Percentiles rank a stretch among this genome's conserved stretches.
Conservation (phyloP, 2,329 filamentous ascomycete genomes). For the Monosporascus sp. region DNA sequence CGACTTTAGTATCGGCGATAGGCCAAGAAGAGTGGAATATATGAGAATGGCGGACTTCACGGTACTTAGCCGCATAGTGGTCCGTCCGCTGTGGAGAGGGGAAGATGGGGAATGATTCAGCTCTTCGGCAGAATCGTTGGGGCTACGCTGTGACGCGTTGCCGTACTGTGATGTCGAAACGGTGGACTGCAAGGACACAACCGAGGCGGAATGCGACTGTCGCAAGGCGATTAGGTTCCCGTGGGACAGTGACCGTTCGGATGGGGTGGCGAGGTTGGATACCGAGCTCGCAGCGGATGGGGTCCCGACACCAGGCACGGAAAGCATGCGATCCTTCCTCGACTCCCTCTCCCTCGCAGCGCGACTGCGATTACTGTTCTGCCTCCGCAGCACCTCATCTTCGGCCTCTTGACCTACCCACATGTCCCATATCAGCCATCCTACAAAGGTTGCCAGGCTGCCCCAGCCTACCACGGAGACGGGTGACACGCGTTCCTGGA, state of each 20-base stretch:
- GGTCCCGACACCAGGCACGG: constrained; percentile 17
- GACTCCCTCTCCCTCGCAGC: constrained; percentile 26
- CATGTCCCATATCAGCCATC: constrained; percentile 87
- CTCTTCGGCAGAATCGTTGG: constrained; percentile 28
- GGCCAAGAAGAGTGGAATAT: constrained; percentile 83
- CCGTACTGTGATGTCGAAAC: constrained; percentile 27
- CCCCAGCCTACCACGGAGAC: constrained; percentile 85
- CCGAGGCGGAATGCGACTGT: constrained; percentile 49
- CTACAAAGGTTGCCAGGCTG: constrained; percentile 74
- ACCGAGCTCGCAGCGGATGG: constrained; percentile 42
- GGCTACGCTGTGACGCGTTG: constrained; percentile 18
- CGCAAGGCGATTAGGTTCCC: constrained; percentile 27
- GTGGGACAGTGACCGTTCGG: constrained; percentile 22
- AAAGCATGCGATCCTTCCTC: constrained; percentile 20
- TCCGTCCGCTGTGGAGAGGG: constrained; percentile 33
- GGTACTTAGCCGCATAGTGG: constrained; percentile 61
- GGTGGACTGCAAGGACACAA: constrained; percentile 48
- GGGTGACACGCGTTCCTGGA: constrained; percentile 79
- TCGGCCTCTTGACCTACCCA: constrained; percentile 74
- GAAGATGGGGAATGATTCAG: constrained; percentile 28
- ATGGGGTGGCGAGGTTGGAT: constrained; percentile 33
- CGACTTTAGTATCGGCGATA: constrained; percentile 93
- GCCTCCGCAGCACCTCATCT: constrained; percentile 31
- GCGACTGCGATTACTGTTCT: constrained; percentile 31
- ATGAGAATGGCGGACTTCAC: constrained; percentile 91